A percentile compares a stretch with the other conserved stretches of the same genome.
Evolutionary conservation across 2,329 filamentous ascomycete genomes (phyloP).

Genomic region (Dactylellina leptospora): DNA sequence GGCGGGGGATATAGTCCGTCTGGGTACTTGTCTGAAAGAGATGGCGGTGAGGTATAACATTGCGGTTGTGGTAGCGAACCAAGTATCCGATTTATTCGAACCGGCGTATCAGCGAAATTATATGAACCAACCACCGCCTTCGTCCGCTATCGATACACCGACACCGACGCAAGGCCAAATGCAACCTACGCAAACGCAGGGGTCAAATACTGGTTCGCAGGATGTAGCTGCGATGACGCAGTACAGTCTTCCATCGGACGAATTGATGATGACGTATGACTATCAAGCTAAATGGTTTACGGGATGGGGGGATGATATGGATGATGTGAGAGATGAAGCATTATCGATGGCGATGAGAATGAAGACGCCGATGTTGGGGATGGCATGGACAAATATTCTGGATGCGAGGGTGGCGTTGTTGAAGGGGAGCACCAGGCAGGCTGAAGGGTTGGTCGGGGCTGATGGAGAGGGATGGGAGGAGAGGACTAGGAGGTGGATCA

Average conservation of each 20-base stretch:
- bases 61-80: constrained; percentile 91
- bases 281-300: constrained; percentile 57
- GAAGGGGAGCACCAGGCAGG: constrained; percentile 54
- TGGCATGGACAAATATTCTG: constrained; percentile 57
- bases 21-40: constrained; percentile 78
- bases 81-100: constrained; percentile 87
- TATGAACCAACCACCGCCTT: constrained; percentile 18
- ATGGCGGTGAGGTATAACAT: constrained; percentile 78
- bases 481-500: constrained; percentile 77
- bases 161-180: constrained; percentile 17
- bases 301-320: constrained; percentile 54
- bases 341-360: constrained; percentile 17
- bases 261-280: constrained; percentile 54
- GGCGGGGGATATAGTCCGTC: constrained; percentile 76
- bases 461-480: constrained; percentile 60
- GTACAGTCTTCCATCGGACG: constrained; percentile 31
- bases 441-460: constrained; percentile 61
- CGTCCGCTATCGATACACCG: constrained; percentile 22
- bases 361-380: constrained; percentile 56
- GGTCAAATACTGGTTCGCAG: constrained; percentile 6
- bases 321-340: constrained; percentile 12
- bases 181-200: constrained; percentile 11
- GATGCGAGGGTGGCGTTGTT: constrained; percentile 58
- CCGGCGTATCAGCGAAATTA: constrained; percentile 35
- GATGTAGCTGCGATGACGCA: constrained; percentile 13